Evolutionary conservation across 2,329 filamentous ascomycete species (phyloP).

Genomic region (Pseudocercospora fuligena): DNA sequence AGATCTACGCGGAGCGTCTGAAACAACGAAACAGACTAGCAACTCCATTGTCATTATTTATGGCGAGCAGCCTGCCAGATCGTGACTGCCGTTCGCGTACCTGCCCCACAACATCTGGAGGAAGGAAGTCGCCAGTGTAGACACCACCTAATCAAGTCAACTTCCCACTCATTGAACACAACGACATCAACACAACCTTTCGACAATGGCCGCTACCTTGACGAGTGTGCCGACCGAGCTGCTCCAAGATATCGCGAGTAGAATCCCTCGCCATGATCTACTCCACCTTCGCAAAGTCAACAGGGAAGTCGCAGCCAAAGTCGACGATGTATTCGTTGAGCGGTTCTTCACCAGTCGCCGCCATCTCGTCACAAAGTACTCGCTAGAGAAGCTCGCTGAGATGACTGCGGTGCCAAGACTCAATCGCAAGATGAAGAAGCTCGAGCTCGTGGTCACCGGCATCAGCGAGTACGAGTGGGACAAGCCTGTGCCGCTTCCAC

Average conservation of each 20-base stretch:
- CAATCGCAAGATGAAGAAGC: neutral
- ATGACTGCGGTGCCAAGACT: neutral
- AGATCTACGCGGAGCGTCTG: too few relatives aligned
- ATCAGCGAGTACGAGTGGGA: neutral
- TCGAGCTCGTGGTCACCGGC: neutral
- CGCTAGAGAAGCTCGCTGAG: neutral
- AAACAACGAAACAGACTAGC: too few relatives aligned
- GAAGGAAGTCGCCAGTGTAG: neutral
- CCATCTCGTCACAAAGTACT: slow-evolving; percentile 1
- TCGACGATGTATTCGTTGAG: slow-evolving; percentile 2
- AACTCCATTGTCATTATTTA: too few relatives aligned
- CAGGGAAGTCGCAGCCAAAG: slow-evolving; percentile 1
- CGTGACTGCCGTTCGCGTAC: neutral
- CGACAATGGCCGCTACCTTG: neutral
- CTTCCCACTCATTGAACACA: neutral
- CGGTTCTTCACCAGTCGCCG: slow-evolving; percentile 6
- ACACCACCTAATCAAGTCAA: neutral
- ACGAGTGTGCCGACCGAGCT: neutral
- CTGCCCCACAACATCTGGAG: neutral
- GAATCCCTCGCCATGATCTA: neutral
- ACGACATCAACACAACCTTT: neutral
- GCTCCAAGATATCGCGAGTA: neutral
- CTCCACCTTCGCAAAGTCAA: neutral
- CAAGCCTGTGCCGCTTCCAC: too few relatives aligned
- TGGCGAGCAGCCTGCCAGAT: neutral